Evolutionary conservation across 371 early-diverging fungal genomes (phyloP).

Genomic region (Syncephalastrum racemosum): DNA sequence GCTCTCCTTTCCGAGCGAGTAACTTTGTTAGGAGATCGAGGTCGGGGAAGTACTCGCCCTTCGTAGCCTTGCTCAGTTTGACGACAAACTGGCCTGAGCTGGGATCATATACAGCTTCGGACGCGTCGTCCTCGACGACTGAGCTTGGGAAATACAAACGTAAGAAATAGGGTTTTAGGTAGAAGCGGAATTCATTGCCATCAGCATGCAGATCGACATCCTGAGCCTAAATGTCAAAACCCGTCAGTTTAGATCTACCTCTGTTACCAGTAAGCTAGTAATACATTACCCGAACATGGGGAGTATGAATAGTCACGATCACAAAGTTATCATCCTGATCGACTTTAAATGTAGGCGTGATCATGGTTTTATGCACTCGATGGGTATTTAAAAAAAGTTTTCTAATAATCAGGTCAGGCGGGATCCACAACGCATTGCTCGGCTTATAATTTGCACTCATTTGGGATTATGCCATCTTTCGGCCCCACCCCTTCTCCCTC

Average conservation of each 20-base stretch:
- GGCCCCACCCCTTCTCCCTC: no score
- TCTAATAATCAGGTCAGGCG: no score
- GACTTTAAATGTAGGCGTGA: constrained; percentile 87
- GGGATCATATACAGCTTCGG: constrained; percentile 82
- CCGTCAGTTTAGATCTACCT: constrained; percentile 2
- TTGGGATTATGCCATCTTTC: no score
- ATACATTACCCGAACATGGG: constrained; percentile 76
- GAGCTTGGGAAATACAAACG: constrained; percentile 82
- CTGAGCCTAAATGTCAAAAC: constrained; percentile 58
- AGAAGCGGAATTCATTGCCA: constrained; percentile 76
- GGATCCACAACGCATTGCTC: no score
- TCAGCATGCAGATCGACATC: constrained; percentile 82
- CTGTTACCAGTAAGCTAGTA: not conserved
- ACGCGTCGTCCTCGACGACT: constrained; percentile 84
- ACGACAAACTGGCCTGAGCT: constrained; percentile 75
- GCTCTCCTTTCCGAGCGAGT: constrained; percentile 65
- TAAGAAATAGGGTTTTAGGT: constrained; percentile 80
- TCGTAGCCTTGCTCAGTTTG: constrained; percentile 73
- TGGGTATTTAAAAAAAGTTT: no score
- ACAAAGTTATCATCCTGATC: constrained; percentile 78
- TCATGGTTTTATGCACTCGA: constrained; percentile 62
- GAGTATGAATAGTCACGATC: constrained; percentile 73
- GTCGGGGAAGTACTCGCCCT: constrained; percentile 82
- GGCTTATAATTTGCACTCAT: no score
- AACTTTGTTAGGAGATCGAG: constrained; percentile 85